These are phyloP conservation scores for Ganoderma resinaceum DNA, from an alignment of 1,284 basidiomycete genomes.

Conservation along the genomic window DNA sequence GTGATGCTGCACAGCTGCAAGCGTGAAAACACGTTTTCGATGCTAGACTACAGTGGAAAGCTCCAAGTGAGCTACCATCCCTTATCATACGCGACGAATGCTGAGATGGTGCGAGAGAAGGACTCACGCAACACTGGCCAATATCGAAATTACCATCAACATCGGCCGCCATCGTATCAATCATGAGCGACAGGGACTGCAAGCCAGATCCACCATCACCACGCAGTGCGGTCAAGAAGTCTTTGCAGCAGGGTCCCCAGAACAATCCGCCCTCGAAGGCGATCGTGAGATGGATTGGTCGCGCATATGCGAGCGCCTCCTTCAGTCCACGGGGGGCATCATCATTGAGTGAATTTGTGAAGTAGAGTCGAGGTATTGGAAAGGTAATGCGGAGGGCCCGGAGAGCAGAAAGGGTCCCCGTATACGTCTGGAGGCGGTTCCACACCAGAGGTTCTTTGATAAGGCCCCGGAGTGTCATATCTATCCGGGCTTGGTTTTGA, in stretches of 20 bases:
- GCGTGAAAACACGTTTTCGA: neutral
- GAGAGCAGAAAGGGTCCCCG: neutral
- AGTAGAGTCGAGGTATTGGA: neutral
- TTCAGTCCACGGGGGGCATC: too few relatives aligned
- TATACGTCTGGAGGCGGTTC: neutral
- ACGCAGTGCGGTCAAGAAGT: neutral
- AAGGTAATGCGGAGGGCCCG: neutral
- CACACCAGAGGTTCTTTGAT: neutral
- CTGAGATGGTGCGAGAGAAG: neutral
- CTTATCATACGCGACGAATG: neutral
- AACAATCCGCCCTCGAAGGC: neutral
- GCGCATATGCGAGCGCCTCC: neutral
- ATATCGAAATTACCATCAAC: neutral
- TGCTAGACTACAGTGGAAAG: neutral
- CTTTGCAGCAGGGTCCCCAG: neutral
- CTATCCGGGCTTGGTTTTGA: too few relatives aligned
- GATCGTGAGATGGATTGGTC: neutral
- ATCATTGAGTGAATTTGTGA: neutral
- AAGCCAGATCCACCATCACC: neutral
- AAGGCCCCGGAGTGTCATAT: neutral
- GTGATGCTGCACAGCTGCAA: neutral
- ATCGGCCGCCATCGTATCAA: neutral
- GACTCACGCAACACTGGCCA: neutral
- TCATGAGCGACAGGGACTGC: neutral
- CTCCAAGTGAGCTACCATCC: neutral